Percentiles rank a stretch among this genome's conserved stretches.
Conservation (phyloP, 345 rosid genomes). For the Acer saccharum region DNA sequence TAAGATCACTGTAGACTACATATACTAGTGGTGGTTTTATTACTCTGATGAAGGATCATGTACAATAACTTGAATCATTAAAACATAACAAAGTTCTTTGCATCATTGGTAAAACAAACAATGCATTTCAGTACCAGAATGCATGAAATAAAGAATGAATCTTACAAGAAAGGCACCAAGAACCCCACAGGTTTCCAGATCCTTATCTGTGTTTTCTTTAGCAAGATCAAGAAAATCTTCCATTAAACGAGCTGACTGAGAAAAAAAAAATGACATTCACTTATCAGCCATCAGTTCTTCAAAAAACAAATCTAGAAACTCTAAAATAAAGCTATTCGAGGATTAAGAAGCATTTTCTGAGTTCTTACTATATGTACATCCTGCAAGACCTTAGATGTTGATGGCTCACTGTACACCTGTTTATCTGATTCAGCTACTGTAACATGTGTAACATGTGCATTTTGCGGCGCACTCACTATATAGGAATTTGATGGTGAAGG, state of each 20-base stretch:
- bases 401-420: conserved; percentile 27
- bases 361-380: conserved; percentile 81
- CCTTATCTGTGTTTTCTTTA: conserved; percentile 77
- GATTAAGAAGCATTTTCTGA: not conserved
- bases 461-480: conserved; percentile 47
- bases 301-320: not conserved
- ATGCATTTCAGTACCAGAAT: conserved; percentile 1
- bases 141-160: conserved; percentile 11
- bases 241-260: conserved; percentile 66
- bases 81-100: not conserved
- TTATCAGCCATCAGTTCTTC: conserved; percentile 9
- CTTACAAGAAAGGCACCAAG: conserved; percentile 88
- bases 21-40: not conserved
- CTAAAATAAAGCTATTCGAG: not conserved
- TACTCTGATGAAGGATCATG: not conserved
- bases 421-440: conserved; percentile 33
- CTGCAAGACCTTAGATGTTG: conserved; percentile 40
- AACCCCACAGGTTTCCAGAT: conserved; percentile 90
- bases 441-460: conserved; percentile 54
- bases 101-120: not conserved
- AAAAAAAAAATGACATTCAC: conserved; percentile 2
- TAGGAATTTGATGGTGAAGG: conserved; percentile 67
- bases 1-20: not conserved
- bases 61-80: too few relatives aligned
- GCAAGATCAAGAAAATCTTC: conserved; percentile 90